phyloP scores from a whole-genome alignment of 495 filamentous ascomycete species.

The Podospora pseudopauciseta region DNA sequence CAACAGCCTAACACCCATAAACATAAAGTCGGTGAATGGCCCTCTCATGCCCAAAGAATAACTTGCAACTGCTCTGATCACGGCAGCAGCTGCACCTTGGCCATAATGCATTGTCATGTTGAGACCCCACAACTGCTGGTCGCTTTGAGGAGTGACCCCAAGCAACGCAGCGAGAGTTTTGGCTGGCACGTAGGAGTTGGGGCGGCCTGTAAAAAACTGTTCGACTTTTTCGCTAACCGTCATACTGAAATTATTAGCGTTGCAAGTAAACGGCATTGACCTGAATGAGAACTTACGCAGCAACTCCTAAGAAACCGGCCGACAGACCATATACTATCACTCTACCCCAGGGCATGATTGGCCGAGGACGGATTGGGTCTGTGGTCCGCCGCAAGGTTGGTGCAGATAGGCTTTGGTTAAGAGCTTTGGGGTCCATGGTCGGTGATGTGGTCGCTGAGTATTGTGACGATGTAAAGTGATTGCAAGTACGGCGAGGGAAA shows the following conservation, averaged over 20 bases:
- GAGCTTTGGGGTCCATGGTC: neutral
- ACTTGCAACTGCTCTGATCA: slow-evolving; percentile 26
- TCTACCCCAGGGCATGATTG: neutral
- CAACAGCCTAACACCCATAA: slow-evolving; percentile 27
- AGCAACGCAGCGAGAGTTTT: slow-evolving; percentile 14
- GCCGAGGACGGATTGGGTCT: neutral
- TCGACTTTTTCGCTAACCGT: slow-evolving; percentile 18
- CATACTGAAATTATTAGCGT: slow-evolving; percentile 11
- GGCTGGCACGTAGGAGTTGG: slow-evolving; percentile 17
- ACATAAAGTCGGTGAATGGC: slow-evolving; percentile 34
- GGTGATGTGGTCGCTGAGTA: neutral
- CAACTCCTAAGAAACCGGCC: neutral
- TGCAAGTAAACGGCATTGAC: neutral
- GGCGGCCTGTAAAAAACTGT: slow-evolving; percentile 15
- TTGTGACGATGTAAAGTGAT: no score
- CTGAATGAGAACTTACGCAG: neutral
- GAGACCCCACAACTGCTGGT: slow-evolving; percentile 12
- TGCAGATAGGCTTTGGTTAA: neutral
- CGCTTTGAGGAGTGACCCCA: neutral
- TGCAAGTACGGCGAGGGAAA: no score
- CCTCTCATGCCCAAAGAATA: slow-evolving; percentile 30
- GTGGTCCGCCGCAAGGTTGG: neutral
- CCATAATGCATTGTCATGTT: slow-evolving; percentile 29
- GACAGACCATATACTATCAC: neutral
- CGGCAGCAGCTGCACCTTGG: slow-evolving; percentile 22